Base-by-base conservation (phyloP, 768 basidiomycete species). In the Amanita thiersii region DNA sequence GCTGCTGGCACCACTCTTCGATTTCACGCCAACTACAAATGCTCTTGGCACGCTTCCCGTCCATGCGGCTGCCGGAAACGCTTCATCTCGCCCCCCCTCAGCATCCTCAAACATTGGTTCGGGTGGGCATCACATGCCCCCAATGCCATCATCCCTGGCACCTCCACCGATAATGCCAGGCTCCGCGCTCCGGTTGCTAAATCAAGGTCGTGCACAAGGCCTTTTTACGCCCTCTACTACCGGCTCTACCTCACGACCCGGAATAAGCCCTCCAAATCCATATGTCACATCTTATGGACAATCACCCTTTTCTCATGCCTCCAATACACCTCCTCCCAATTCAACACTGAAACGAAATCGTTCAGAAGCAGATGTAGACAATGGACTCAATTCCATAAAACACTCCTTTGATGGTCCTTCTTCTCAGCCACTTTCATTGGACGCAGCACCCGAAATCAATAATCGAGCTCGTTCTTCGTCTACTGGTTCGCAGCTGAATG, bases 111-210 rank as follows among this genome's bases (percentile, higher is more conserved):
- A 69, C 50, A 55, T 77, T 33, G 68, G 66, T n/a, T 53, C 62
- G 20, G 52, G 68, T 36, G 66, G 63, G 25, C 64, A 65, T 44
- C 78, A 77, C 52, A 56, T 68, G 37, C 48, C 62, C 23, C 49
- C 60, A 28, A 57, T 72, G 47, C 71, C 70, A 46, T 79, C 70
- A 48, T 70, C 56, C 58, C 72, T 89, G 43, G 82, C 81, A 2
- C 81, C 86, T n/a, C 73, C 85, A 21, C 83, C 86, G 30, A 89
- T 89, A 56, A 80, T 87, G 79, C 86, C 86, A 24, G 86, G 86
- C 36, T 88, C 86, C 32, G 86, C 86, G 19, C 77, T 89, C 37
- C 81, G 85, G 40, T 70, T 89, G 32, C 70, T 89, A 33, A 83
- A 87, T 55, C 86, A 89, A 70, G 86, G 86, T 46, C 78, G 86